These are phyloP conservation scores for Aspergillus sp. DNA, from an alignment of 2,329 filamentous ascomycete genomes.

Conservation along the genomic window DNA sequence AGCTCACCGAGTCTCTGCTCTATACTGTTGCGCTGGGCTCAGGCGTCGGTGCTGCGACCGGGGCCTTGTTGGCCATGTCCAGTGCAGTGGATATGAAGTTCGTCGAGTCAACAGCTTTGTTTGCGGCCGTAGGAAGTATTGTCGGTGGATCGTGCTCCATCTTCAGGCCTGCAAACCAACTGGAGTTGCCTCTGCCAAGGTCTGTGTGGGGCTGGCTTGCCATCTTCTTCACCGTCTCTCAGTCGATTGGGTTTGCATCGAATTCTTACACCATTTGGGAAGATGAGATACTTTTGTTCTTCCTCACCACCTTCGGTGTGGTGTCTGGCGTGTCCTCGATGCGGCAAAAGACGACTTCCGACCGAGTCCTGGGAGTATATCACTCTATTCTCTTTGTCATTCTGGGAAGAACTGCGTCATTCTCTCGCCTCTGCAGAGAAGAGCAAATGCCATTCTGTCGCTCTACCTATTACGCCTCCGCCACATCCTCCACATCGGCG, in stretches of 20 bases:
- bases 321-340: conserved; percentile 73
- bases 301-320: conserved; percentile 82
- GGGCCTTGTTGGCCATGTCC: conserved; percentile 21
- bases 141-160: conserved; percentile 42
- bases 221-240: conserved; percentile 74
- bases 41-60: conserved; percentile 39
- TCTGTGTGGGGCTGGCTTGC: conserved; percentile 88
- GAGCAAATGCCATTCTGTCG: conserved; percentile 97
- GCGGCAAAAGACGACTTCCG: conserved; percentile 63
- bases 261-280: conserved; percentile 99
- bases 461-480: conserved; percentile 93
- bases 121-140: conserved; percentile 47
- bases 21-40: conserved; percentile 51
- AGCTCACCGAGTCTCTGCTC: conserved; percentile 55
- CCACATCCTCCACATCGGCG: conserved; percentile 87
- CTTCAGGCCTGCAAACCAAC: conserved; percentile 35
- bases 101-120: conserved; percentile 36
- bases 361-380: conserved; percentile 74
- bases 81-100: conserved; percentile 28
- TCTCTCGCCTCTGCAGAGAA: conserved; percentile 90
- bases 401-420: conserved; percentile 75
- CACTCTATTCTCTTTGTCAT: conserved; percentile 82
- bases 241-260: conserved; percentile 91
- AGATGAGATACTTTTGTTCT: conserved; percentile 89
- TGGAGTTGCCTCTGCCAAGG: conserved; percentile 62